phyloP scores from a whole-genome alignment of 352 stramenopile species.

The Pythium sukuiense region DNA sequence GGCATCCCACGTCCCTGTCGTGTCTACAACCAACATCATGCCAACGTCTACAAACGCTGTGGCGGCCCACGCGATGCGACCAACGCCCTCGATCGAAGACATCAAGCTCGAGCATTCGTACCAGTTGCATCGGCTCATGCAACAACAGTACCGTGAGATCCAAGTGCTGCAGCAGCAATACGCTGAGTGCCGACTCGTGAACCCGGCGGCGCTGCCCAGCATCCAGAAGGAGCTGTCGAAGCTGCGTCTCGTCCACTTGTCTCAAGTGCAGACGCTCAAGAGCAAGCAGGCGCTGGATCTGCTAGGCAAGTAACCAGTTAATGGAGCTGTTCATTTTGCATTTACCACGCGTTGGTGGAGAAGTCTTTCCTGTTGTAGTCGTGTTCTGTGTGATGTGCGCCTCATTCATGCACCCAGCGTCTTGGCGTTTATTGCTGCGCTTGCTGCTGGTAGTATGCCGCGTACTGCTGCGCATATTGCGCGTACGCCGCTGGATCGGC shows the following conservation, averaged over 20 bases:
- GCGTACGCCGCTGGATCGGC: constrained; percentile 65
- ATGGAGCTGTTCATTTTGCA: constrained; percentile 34
- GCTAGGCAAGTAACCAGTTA: constrained; percentile 50
- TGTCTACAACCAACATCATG: background rate
- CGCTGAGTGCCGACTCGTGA: constrained; percentile 69
- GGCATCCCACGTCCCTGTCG: background rate
- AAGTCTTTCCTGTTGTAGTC: background rate
- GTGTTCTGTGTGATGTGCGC: background rate
- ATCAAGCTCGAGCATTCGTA: constrained; percentile 88
- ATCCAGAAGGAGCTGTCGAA: constrained; percentile 87
- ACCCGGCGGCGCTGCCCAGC: constrained; percentile 68
- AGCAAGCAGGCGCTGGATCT: constrained; percentile 81
- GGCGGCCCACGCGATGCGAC: constrained; percentile 7
- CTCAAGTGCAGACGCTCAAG: constrained; percentile 84
- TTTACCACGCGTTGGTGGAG: background rate
- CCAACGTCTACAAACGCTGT: constrained; percentile 3
- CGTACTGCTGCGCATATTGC: constrained; percentile 53
- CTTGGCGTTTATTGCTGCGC: constrained; percentile 5
- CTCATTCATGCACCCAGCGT: no score
- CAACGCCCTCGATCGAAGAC: constrained; percentile 43
- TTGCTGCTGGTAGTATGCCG: constrained; percentile 66
- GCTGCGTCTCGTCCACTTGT: constrained; percentile 80
- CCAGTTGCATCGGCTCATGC: constrained; percentile 84
- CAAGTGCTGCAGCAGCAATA: constrained; percentile 85
- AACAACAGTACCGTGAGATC: constrained; percentile 87